Evolutionary conservation across 768 basidiomycete species (phyloP), one percentile per base, ranked within the genome.

Genomic region (Antrodiella citrinella): DNA sequence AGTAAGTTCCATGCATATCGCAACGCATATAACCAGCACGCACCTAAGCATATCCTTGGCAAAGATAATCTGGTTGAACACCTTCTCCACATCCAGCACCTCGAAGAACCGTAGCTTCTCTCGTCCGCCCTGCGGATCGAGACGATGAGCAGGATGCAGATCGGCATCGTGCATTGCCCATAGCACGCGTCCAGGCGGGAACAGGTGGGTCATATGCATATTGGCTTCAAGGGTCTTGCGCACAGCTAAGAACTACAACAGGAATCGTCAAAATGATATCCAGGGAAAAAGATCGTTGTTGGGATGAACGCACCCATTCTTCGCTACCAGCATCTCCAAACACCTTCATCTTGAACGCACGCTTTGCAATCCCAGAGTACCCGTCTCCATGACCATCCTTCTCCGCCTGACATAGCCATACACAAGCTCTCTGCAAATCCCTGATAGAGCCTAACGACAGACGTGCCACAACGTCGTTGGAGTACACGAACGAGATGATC

Each of bases 151-250:
- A 7, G 76, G 76, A 48, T 83, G 80, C 20, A 91, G 62, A 63
- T 88, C 84, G 44, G 75, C 73, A 51, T 90, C 82, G 50, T 85
- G 76, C 63, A 89, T 71, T 4, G 82, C 88, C 88, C 87, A 90
- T 25, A 87, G 72, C 13, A 91, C 81, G 5, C 81, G 75, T 2
- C 87, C 89, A 0, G 89, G 84, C 11, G 88, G 88, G 54, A 78
- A 89, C 62, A 88, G 74, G 55, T 82, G 74, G 2, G 78, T 68
- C 70, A 74, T 77, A 45, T 80, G 62, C 88, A 91, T 91, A 52
- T 86, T 89, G 42, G 87, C 88, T 62, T 91, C 86, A 0, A 91
- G 73, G 2, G 88, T 90, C 71, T 87, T 91, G 42, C 89, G 79
- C 51, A 86, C 76, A 0, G 86, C 77, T 35, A 91, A 69, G 59